Conservation (phyloP, 768 basidiomycete species). For the Panaeolus cyanescens region DNA sequence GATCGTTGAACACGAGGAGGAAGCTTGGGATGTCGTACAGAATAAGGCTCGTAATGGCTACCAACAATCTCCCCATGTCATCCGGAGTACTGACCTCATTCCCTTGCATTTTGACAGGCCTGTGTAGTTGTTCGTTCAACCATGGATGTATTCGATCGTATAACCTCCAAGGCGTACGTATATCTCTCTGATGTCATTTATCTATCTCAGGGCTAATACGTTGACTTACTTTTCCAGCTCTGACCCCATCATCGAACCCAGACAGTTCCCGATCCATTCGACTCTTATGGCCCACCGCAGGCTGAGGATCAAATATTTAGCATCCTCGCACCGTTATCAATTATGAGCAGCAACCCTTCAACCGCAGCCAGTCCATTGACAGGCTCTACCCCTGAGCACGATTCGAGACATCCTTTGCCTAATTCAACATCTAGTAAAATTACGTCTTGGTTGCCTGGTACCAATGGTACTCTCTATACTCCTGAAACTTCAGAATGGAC, state of each 20-base stretch:
- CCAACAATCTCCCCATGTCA: background rate
- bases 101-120: conserved; percentile 41
- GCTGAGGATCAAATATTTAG: conserved; percentile 92
- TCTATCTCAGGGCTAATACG: background rate
- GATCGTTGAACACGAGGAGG: conserved; percentile 90
- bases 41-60: conserved; percentile 58
- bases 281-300: conserved; percentile 86
- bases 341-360: conserved; percentile 58
- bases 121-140: conserved; percentile 87
- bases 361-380: conserved; percentile 62
- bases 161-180: conserved; percentile 83
- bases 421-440: conserved; percentile 27
- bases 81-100: background rate
- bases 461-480: conserved; percentile 46
- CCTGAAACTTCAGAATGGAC: conserved; percentile 62
- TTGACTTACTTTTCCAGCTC: conserved; percentile 45
- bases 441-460: conserved; percentile 50
- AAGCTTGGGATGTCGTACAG: conserved; percentile 93
- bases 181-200: conserved; percentile 18
- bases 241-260: conserved; percentile 91
- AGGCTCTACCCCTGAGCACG: conserved; percentile 45
- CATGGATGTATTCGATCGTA: conserved; percentile 88
- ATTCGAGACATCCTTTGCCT: conserved; percentile 31
- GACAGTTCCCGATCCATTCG: conserved; percentile 90
- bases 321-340: conserved; percentile 85